Evolutionary conservation across 208 protist genomes (phyloP).

Genomic region (Giardia muris): DNA sequence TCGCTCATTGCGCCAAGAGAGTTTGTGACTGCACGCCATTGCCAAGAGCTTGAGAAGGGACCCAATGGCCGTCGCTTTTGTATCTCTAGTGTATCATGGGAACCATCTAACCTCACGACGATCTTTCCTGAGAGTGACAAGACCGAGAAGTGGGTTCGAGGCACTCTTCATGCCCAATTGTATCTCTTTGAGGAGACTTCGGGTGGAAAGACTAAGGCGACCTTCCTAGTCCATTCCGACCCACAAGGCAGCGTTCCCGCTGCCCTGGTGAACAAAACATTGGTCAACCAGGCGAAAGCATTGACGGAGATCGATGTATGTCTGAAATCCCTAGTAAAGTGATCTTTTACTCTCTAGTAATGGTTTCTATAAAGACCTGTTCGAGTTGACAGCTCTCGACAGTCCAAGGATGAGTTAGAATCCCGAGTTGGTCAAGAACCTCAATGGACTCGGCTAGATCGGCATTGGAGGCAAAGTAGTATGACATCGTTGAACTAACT

Average conservation of each 20-base stretch:
- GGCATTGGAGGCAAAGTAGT: too few species aligned
- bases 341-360: too few species aligned
- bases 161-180: not conserved
- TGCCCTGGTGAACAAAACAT: not conserved
- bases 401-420: too few species aligned
- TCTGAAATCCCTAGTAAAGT: not conserved
- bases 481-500: too few species aligned
- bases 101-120: not conserved
- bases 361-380: too few species aligned
- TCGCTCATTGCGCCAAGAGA: not conserved
- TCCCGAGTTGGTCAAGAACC: too few species aligned
- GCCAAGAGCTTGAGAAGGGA: not conserved
- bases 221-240: not conserved
- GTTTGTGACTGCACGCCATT: not conserved
- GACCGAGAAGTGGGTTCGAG: not conserved
- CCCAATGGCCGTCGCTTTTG: not conserved
- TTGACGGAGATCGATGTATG: not conserved
- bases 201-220: conserved; percentile 1
- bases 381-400: too few species aligned
- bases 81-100: not conserved
- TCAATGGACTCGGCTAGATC: too few species aligned
- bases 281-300: not conserved
- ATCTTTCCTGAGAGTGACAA: not conserved
- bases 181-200: not conserved
- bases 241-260: not conserved